These are phyloP conservation scores for Melanopsichium pennsylvanicum DNA, from an alignment of 1,284 basidiomycete genomes.

Conservation along the genomic window DNA sequence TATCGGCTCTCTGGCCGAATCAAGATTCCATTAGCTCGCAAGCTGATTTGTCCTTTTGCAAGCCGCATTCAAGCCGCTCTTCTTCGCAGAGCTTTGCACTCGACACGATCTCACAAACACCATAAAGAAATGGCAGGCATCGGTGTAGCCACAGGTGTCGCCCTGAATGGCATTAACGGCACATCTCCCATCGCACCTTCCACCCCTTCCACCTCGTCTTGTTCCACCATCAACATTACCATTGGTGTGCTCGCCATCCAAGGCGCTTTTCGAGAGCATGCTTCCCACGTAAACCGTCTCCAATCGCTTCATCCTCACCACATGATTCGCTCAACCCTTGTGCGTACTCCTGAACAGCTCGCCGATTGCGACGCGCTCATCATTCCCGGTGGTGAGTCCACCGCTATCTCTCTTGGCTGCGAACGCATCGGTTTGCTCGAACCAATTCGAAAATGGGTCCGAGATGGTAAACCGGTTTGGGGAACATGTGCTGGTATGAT, in stretches of 20 bases:
- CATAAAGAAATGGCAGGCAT: constrained; percentile 21
- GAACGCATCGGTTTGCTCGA: constrained; percentile 80
- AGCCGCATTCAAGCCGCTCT: too few relatives aligned
- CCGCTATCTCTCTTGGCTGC: constrained; percentile 87
- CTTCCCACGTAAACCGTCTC: constrained; percentile 72
- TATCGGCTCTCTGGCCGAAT: too few relatives aligned
- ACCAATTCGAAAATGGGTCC: constrained; percentile 77
- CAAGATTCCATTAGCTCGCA: too few relatives aligned
- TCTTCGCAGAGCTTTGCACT: too few relatives aligned
- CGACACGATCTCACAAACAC: too few relatives aligned
- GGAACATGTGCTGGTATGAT: constrained; percentile 98
- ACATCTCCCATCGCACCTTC: constrained; percentile 1
- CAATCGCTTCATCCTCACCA: constrained; percentile 23
- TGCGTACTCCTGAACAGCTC: constrained; percentile 81
- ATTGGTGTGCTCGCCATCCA: constrained; percentile 77
- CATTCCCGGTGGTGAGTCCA: constrained; percentile 90
- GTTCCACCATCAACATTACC: constrained; percentile 21
- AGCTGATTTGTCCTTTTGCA: too few relatives aligned
- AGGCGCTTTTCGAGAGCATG: constrained; percentile 91
- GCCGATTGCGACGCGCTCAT: constrained; percentile 81
- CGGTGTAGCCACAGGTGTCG: constrained; percentile 33
- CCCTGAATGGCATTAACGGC: constrained; percentile 18
- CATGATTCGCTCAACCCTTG: constrained; percentile 69
- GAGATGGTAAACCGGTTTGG: constrained; percentile 78
- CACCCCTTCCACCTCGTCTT: constrained; percentile 2